A percentile compares a stretch with the other conserved stretches of the same genome.
phyloP scores from a whole-genome alignment of 2,329 filamentous ascomycete genomes.

The Fusarium sp. region DNA sequence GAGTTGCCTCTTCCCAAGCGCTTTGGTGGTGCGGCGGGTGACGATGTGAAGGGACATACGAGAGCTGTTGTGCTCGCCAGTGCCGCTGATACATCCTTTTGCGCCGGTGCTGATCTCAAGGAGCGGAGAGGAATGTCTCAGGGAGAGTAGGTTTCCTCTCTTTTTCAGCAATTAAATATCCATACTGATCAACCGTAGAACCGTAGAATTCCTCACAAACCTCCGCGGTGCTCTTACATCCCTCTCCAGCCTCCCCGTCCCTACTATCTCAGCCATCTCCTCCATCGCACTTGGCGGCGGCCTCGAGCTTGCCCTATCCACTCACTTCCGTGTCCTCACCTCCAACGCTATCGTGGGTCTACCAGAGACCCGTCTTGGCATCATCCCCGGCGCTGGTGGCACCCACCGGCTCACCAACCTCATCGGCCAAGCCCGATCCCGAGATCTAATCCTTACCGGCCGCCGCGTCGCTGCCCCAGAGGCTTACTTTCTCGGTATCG shows the following conservation, averaged over 20 bases:
- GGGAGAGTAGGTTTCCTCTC: constrained; percentile 70
- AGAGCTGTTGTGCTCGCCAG: constrained; percentile 85
- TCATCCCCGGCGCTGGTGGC: constrained; percentile 93
- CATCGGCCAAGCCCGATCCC: constrained; percentile 81
- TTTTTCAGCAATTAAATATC: neutral
- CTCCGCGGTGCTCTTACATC: constrained; percentile 79
- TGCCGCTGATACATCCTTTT: constrained; percentile 87
- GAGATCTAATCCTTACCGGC: constrained; percentile 90
- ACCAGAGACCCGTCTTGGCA: constrained; percentile 91
- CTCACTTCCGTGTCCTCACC: constrained; percentile 86
- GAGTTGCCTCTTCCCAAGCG: constrained; percentile 55
- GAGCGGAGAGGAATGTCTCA: constrained; percentile 80
- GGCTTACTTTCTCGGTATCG: constrained; percentile 90
- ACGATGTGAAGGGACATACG: constrained; percentile 66
- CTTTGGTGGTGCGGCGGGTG: constrained; percentile 57
- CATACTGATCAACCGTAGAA: constrained; percentile 60
- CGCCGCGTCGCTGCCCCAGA: constrained; percentile 84
- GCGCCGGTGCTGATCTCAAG: constrained; percentile 93
- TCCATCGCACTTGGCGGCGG: constrained; percentile 91
- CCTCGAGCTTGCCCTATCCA: constrained; percentile 89
- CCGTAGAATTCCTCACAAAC: constrained; percentile 76
- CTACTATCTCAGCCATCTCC: constrained; percentile 87
- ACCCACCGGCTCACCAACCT: constrained; percentile 86
- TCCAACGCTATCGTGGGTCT: constrained; percentile 82
- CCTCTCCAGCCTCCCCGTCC: constrained; percentile 80